Percentiles rank a stretch among this genome's conserved stretches.
Evolutionary conservation across 2,329 filamentous ascomycete species (phyloP).

Genomic region (Fusarium sp.): DNA sequence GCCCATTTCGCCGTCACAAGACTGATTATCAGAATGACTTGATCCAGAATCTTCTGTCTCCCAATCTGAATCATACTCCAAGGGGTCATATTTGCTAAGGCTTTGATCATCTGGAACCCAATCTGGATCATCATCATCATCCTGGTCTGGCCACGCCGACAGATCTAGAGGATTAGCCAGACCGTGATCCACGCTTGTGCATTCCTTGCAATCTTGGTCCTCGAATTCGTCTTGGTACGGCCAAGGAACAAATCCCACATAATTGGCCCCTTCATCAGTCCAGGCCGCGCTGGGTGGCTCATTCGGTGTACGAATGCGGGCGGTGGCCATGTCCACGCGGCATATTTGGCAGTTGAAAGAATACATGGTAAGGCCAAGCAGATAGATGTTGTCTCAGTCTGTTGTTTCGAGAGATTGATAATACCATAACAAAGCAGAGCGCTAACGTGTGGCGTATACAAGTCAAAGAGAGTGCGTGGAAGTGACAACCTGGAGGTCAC

Average conservation of each 20-base stretch:
- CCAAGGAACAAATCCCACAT: not conserved
- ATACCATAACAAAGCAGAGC: too few relatives aligned
- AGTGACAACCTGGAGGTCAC: too few relatives aligned
- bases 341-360: constrained; percentile 7
- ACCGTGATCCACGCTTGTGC: not conserved
- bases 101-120: not conserved
- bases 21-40: rapidly evolving
- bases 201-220: not conserved
- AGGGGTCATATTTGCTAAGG: not conserved
- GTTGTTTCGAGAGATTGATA: too few relatives aligned
- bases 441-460: too few relatives aligned
- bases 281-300: constrained; percentile 1
- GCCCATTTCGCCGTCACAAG: not conserved
- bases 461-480: too few relatives aligned
- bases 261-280: not conserved
- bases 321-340: constrained; percentile 1
- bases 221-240: not conserved
- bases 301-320: not conserved
- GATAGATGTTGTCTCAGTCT: too few relatives aligned
- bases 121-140: not conserved
- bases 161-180: not conserved
- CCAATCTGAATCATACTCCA: not conserved
- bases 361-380: too few relatives aligned
- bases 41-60: not conserved
- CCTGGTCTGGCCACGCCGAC: not conserved